These are phyloP conservation scores for thale cress (Arabidopsis thaliana) DNA, from an alignment of 345 rosid species.

Conservation along the genomic window DNA sequence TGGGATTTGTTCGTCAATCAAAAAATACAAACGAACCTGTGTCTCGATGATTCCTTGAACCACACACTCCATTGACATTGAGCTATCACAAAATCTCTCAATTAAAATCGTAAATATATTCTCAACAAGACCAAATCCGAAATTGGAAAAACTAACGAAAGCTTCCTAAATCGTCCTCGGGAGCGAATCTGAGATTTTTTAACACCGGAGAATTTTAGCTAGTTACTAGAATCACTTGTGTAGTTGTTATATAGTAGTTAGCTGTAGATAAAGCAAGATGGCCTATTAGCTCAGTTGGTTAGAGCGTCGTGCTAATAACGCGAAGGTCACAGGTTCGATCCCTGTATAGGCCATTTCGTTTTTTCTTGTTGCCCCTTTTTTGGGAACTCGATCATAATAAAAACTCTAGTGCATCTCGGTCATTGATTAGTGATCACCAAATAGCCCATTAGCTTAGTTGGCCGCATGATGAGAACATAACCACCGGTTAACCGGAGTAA, in stretches of 20 bases:
- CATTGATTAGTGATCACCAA: no score
- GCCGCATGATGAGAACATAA: no score
- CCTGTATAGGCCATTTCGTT: conserved; percentile 67
- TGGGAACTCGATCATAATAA: no score
- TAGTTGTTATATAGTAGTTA: no score
- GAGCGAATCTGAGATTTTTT: not conserved
- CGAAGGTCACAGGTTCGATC: conserved; percentile 83
- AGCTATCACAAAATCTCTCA: not conserved
- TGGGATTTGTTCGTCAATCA: not conserved
- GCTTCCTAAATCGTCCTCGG: conserved; percentile 11
- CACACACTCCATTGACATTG: conserved; percentile 63
- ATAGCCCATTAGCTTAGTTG: no score
- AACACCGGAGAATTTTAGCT: not conserved
- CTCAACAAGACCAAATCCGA: not conserved
- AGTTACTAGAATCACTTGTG: no score
- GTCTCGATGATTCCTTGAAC: conserved; percentile 83
- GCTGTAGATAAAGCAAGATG: not conserved
- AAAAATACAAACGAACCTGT: conserved; percentile 48
- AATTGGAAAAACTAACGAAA: not conserved
- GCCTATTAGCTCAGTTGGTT: conserved; percentile 82
- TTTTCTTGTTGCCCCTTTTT: no score
- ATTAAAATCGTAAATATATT: not conserved
- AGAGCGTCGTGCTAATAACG: conserved; percentile 97
- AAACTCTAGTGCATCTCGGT: no score
- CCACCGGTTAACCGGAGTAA: no score